Conservation (phyloP, 192 early-diverging fungal species). For the Spinellus fusiger region DNA sequence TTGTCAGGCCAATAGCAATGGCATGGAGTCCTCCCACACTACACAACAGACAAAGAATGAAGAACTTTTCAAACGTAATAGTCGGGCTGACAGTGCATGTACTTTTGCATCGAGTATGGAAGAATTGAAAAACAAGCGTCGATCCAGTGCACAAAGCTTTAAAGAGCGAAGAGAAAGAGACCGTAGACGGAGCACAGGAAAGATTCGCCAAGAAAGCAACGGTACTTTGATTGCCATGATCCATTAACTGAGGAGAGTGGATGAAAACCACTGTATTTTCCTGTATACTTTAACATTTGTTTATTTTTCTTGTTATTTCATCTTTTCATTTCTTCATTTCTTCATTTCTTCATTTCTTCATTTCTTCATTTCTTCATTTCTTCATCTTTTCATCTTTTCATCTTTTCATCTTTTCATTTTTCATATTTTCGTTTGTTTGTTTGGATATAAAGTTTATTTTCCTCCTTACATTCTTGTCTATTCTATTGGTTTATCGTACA, state of each 20-base stretch:
- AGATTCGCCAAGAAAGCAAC: neutral
- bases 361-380: neutral
- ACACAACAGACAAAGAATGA: neutral
- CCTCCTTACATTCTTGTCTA: neutral
- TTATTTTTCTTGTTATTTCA: neutral
- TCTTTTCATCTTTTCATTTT: neutral
- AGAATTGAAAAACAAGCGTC: slow-evolving; percentile 24
- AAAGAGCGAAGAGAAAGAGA: slow-evolving; percentile 30
- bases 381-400: neutral
- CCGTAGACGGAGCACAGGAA: slow-evolving; percentile 12
- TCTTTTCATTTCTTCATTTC: too few relatives aligned
- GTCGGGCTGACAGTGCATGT: slow-evolving; percentile 20
- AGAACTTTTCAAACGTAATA: neutral
- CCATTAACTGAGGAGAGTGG: too few relatives aligned
- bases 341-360: neutral
- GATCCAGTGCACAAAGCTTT: slow-evolving; percentile 25
- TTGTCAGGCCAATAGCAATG: neutral
- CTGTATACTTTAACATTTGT: neutral
- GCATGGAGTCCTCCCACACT: slow-evolving; percentile 2
- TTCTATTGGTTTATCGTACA: neutral
- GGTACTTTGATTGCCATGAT: neutral
- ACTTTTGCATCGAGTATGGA: slow-evolving; percentile 11
- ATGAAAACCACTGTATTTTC: neutral
- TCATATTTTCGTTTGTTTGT: neutral
- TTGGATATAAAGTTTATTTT: neutral